These are phyloP conservation scores for Medicago ruthenica DNA, from an alignment of 306 rosid genomes.

Conservation along the genomic window DNA sequence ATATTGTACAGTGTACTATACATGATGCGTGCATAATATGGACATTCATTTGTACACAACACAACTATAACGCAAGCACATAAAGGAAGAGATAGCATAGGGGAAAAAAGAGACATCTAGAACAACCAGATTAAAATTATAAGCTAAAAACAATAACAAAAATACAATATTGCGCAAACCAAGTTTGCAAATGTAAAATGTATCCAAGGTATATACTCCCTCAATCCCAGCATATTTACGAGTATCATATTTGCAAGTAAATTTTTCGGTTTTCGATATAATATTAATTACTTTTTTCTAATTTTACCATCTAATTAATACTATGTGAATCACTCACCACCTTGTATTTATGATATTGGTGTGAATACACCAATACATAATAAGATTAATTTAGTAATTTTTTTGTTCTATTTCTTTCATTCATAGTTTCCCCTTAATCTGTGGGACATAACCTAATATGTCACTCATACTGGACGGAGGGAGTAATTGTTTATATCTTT, in stretches of 20 bases:
- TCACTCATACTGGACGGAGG: not conserved
- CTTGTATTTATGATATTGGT: not conserved
- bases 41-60: constrained; percentile 27
- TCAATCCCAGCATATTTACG: not conserved
- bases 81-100: not conserved
- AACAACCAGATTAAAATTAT: constrained; percentile 14
- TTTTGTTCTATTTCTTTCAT: not conserved
- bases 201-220: constrained; percentile 17
- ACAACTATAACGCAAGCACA: constrained; percentile 13
- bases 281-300: not conserved
- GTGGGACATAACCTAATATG: not conserved
- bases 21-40: constrained; percentile 6
- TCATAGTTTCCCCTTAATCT: not conserved
- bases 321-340: not conserved
- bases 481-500: not conserved
- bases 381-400: not conserved
- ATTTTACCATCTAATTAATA: not conserved
- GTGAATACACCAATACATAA: not conserved
- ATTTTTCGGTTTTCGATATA: not conserved
- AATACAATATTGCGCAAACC: constrained; percentile 6
- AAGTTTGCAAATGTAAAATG: constrained; percentile 19
- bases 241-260: not conserved
- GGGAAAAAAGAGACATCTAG: not conserved
- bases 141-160: not conserved
- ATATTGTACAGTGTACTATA: constrained; percentile 19